Percentiles rank a stretch among this genome's conserved stretches.
Conservation (phyloP, 2,329 filamentous ascomycete genomes). For the Clonostachys rhizophaga region DNA sequence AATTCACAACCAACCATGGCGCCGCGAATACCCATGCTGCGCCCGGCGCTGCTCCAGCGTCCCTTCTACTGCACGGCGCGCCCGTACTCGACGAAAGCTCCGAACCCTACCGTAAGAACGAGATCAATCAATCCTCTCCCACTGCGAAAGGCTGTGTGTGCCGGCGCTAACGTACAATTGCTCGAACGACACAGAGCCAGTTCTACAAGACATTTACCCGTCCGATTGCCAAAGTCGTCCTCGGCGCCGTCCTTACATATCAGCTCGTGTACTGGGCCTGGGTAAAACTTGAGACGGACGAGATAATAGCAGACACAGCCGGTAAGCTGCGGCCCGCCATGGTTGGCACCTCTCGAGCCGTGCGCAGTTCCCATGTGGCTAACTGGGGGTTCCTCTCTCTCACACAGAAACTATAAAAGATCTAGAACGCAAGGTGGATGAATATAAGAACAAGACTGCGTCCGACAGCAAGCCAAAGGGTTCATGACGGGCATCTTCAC, state of each 20-base stretch:
- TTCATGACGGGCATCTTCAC: neutral
- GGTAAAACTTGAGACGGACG: slow-evolving; percentile 69
- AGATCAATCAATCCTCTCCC: neutral
- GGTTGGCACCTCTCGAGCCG: no score
- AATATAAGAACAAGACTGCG: slow-evolving; percentile 17
- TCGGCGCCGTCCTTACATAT: slow-evolving; percentile 74
- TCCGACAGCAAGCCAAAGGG: slow-evolving; percentile 5
- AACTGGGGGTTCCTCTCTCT: neutral
- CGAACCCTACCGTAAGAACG: neutral
- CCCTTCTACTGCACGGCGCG: neutral
- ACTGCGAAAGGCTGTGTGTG: neutral
- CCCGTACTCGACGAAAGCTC: neutral
- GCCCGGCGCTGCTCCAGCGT: neutral
- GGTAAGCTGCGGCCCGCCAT: slow-evolving; percentile 30
- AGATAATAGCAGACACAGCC: slow-evolving; percentile 55
- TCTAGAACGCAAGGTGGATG: slow-evolving; percentile 30
- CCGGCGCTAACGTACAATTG: neutral
- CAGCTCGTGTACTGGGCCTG: slow-evolving; percentile 73
- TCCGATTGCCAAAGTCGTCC: slow-evolving; percentile 68
- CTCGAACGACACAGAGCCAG: slow-evolving; percentile 34
- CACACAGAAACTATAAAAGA: slow-evolving; percentile 21
- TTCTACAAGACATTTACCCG: slow-evolving; percentile 75
- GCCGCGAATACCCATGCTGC: neutral
- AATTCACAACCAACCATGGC: neutral
- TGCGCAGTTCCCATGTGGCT: neutral